Evolutionary conservation across 2,329 filamentous ascomycete species (phyloP), one percentile per base, ranked within the genome.

Genomic region (Aspergillus fumigatiaffinis): DNA sequence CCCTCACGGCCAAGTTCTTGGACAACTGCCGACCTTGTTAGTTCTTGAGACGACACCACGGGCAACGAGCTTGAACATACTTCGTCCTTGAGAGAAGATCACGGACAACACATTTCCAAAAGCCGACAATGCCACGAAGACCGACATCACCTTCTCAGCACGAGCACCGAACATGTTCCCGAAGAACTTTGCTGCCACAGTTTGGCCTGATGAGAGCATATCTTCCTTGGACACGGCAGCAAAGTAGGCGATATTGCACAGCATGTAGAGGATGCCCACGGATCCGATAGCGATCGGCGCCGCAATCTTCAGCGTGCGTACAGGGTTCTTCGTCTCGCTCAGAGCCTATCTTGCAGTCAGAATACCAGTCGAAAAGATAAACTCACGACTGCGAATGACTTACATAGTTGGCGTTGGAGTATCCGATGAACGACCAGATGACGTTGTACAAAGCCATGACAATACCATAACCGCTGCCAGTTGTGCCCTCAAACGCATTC

Each of bases 1-100:
- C 87, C 87, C 65, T 91, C 87, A 65, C 88, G 88, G 0, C 84
- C 88, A 48, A 90, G 76, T 69, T 90, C 87, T 60, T 78, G 75
- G 48, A 76, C 69, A 56, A 76, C 71, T 74, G 28, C 47, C 49
- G 20, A 32, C 17, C 21, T 1, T 17, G 50, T 56, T 51, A 60
- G 48, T 58, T 38, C 32, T 59, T 55, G 38, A 46, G n/a, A 21
- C 12, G 14, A 2, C 25, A 41, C 44, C 6, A 50, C 8, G 23
- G 28, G 20, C 12, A 55, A 26, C 38, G 32, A 7, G 51, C 17
- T 23, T 51, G 35, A 53, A 66, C 71, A 44, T 68, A 73, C 72
- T 74, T 63, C 73, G 69, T 46, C 73, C 73, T 55, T 76, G 73
- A 0, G 73, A 76, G 48, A 88, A 79, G 12, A 86, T 68, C 0